These are phyloP conservation scores for Metschnikowia lochheadii DNA, from an alignment of 805 yeast genomes.

Conservation along the genomic window DNA sequence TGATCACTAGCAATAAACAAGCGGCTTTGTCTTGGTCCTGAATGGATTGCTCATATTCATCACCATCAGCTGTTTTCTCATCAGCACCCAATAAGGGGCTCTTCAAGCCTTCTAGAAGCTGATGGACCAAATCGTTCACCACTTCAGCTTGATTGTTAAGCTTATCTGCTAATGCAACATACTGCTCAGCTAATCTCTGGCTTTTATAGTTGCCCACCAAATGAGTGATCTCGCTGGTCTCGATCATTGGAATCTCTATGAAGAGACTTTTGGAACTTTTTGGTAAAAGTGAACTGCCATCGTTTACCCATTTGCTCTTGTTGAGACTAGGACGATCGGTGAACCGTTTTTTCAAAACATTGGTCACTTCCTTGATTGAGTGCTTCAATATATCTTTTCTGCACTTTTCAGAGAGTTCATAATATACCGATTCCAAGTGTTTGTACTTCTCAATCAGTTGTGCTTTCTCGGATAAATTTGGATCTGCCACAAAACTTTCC, in stretches of 20 bases:
- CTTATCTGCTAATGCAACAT: slow-evolving; percentile 21
- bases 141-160: slow-evolving; percentile 50
- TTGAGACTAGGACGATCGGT: slow-evolving; percentile 17
- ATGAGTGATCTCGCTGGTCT: slow-evolving; percentile 13
- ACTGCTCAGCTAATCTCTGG: slow-evolving; percentile 20
- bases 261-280: slow-evolving; percentile 34
- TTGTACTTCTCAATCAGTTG: slow-evolving; percentile 29
- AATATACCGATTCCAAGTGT: slow-evolving; percentile 47
- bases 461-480: not conserved
- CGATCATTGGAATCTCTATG: slow-evolving; percentile 26
- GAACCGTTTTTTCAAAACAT: slow-evolving; percentile 24
- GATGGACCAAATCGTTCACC: slow-evolving; percentile 49
- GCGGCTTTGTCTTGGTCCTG: slow-evolving; percentile 71
- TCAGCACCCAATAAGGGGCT: slow-evolving; percentile 46
- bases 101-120: slow-evolving; percentile 40
- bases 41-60: slow-evolving; percentile 73
- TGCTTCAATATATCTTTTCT: slow-evolving; percentile 50
- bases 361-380: slow-evolving; percentile 33
- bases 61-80: slow-evolving; percentile 55
- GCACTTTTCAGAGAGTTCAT: slow-evolving; percentile 58
- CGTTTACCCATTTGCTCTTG: slow-evolving; percentile 20
- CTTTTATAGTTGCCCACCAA: slow-evolving; percentile 20
- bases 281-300: slow-evolving; percentile 29
- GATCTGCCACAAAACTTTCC: not conserved
- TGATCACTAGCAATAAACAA: slow-evolving; percentile 52